Evolutionary conservation across 1,284 basidiomycete genomes (phyloP).

Genomic region (Boletus mariae): DNA sequence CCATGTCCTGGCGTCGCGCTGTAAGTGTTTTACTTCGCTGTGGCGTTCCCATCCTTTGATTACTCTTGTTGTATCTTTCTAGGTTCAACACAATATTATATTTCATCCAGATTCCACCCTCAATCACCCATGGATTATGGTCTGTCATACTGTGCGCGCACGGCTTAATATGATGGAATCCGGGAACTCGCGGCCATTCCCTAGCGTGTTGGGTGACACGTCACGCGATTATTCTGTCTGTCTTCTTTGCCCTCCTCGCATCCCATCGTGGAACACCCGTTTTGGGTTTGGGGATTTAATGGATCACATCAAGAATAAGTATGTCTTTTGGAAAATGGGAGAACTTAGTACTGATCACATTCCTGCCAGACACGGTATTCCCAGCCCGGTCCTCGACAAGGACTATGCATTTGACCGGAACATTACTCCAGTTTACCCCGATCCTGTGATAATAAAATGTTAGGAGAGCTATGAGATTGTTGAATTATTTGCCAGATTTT

Average conservation of each 20-base stretch:
- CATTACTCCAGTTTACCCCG: constrained; percentile 20
- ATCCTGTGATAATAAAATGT: constrained; percentile 8
- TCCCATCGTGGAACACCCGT: constrained; percentile 29
- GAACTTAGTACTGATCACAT: not conserved
- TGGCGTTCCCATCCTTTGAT: not conserved
- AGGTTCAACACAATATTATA: constrained; percentile 23
- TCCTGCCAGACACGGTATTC: constrained; percentile 19
- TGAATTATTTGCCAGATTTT: not conserved
- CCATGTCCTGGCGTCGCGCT: constrained; percentile 27
- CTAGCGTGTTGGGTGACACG: constrained; percentile 1
- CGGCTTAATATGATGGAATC: constrained; percentile 1
- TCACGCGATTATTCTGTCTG: constrained; percentile 21
- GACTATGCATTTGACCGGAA: constrained; percentile 23
- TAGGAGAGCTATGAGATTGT: not conserved
- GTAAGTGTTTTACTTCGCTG: constrained; percentile 8
- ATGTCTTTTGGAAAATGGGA: constrained; percentile 6
- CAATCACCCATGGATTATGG: constrained; percentile 13
- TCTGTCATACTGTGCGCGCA: not conserved
- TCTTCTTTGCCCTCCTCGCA: constrained; percentile 26
- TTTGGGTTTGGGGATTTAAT: constrained; percentile 19
- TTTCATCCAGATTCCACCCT: constrained; percentile 13
- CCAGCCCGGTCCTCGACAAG: constrained; percentile 17
- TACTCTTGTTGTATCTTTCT: not conserved
- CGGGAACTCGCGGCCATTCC: not conserved
- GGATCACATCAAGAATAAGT: constrained; percentile 22